Percentiles rank a stretch among this genome's conserved stretches.
These are phyloP conservation scores for Cystobasidium pallidum DNA, from an alignment of 1,284 basidiomycete species.

Conservation along the genomic window DNA sequence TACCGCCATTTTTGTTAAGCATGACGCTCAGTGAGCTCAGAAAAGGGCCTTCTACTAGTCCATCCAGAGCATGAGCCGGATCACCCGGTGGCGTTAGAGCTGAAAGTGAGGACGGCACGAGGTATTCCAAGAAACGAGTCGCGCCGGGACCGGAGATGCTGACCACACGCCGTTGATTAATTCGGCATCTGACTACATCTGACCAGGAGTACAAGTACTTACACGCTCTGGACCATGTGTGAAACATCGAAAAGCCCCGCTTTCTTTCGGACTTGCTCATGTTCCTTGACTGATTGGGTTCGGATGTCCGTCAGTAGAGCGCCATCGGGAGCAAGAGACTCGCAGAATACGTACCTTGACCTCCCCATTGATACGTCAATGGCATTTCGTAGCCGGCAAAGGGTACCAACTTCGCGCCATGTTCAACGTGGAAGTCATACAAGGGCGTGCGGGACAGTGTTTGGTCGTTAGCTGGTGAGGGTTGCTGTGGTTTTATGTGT, in stretches of 20 bases:
- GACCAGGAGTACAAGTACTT: constrained; percentile 9
- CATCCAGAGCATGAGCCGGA: not conserved
- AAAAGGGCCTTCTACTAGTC: constrained; percentile 63
- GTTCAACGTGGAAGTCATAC: constrained; percentile 84
- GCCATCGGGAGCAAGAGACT: not conserved
- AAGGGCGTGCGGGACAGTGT: constrained; percentile 69
- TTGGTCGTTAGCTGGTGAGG: not conserved
- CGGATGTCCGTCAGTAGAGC: not conserved
- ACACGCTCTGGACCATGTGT: constrained; percentile 74
- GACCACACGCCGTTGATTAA: no score
- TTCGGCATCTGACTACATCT: not conserved
- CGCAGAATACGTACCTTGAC: constrained; percentile 18
- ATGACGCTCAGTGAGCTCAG: constrained; percentile 71
- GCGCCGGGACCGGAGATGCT: constrained; percentile 57
- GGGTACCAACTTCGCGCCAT: constrained; percentile 92
- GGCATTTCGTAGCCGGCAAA: constrained; percentile 98
- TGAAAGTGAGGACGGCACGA: constrained; percentile 73
- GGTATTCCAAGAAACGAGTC: constrained; percentile 56
- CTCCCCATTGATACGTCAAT: constrained; percentile 68
- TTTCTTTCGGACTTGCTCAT: constrained; percentile 81
- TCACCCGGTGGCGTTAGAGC: constrained; percentile 18
- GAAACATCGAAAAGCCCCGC: constrained; percentile 96
- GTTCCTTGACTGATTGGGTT: constrained; percentile 72
- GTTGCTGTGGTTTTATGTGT: not conserved
- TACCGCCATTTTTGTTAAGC: constrained; percentile 85